Evolutionary conservation across 148 eudicot genomes (phyloP).

Genomic region (Spergularia marina): DNA sequence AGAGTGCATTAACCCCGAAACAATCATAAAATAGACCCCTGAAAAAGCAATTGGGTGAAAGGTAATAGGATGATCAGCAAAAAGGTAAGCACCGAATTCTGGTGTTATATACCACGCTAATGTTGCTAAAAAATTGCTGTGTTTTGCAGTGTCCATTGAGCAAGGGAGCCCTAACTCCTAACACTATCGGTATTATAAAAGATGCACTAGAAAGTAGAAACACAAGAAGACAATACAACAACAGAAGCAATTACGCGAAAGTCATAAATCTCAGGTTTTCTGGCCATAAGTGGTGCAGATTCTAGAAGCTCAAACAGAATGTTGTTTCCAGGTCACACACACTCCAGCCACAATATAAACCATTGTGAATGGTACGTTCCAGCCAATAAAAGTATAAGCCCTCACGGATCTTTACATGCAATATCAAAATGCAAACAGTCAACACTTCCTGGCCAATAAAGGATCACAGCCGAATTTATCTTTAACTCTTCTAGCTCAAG

Average conservation of each 20-base stretch:
- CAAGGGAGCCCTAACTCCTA: not conserved
- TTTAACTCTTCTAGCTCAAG: not conserved
- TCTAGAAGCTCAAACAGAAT: not conserved
- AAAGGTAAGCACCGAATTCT: not conserved
- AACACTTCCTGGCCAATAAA: not conserved
- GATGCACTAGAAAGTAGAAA: not conserved
- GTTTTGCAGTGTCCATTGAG: not conserved
- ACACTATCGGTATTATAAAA: not conserved
- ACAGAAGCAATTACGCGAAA: not conserved
- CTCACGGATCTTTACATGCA: not conserved
- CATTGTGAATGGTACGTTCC: no score
- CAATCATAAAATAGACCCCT: not conserved
- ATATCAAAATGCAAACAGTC: not conserved
- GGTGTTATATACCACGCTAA: no score
- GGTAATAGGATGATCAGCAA: not conserved
- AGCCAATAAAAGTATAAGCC: no score
- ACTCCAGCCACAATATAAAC: not conserved
- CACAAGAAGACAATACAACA: not conserved
- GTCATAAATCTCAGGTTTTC: constrained; percentile 3
- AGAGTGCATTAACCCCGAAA: not conserved
- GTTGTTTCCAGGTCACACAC: not conserved
- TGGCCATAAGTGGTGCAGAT: not conserved
- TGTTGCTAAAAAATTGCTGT: no score
- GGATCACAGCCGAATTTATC: not conserved
- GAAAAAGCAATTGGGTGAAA: constrained; percentile 1